These are phyloP conservation scores for Cucumis melo DNA, from an alignment of 306 rosid species.

Conservation along the genomic window DNA sequence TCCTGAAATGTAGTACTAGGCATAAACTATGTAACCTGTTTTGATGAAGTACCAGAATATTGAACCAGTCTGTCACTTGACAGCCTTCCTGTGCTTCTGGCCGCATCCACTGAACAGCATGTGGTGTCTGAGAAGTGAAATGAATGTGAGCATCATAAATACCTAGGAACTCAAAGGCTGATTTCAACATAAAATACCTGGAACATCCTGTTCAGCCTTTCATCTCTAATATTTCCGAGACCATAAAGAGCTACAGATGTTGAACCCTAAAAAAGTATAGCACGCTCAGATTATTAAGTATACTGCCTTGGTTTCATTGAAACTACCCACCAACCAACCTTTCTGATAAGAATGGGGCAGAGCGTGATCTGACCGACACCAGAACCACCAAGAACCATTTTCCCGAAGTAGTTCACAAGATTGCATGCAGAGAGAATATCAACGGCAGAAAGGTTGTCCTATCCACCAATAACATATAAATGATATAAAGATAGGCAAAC, in stretches of 20 bases:
- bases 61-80: constrained; percentile 88
- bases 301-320: not conserved
- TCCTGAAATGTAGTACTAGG: not conserved
- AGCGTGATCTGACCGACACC: constrained; percentile 93
- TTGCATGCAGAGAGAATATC: constrained; percentile 97
- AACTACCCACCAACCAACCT: constrained; percentile 42
- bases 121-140: constrained; percentile 72
- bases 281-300: not conserved
- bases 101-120: constrained; percentile 97
- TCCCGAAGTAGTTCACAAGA: constrained; percentile 95
- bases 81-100: constrained; percentile 88
- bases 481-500: constrained; percentile 1
- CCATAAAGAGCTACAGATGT: constrained; percentile 91
- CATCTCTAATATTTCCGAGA: constrained; percentile 96
- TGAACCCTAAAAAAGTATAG: constrained; percentile 54
- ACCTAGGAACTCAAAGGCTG: constrained; percentile 3
- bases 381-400: constrained; percentile 92
- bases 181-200: constrained; percentile 40
- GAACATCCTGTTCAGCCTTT: constrained; percentile 95
- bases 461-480: constrained; percentile 26
- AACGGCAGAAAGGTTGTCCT: constrained; percentile 99
- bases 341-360: constrained; percentile 81
- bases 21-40: constrained; percentile 53
- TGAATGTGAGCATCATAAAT: not conserved
- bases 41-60: constrained; percentile 95